Evolutionary conservation across 2,329 filamentous ascomycete species (phyloP), one percentile per base, ranked within the genome.

Genomic region (Calonectria naviculata): DNA sequence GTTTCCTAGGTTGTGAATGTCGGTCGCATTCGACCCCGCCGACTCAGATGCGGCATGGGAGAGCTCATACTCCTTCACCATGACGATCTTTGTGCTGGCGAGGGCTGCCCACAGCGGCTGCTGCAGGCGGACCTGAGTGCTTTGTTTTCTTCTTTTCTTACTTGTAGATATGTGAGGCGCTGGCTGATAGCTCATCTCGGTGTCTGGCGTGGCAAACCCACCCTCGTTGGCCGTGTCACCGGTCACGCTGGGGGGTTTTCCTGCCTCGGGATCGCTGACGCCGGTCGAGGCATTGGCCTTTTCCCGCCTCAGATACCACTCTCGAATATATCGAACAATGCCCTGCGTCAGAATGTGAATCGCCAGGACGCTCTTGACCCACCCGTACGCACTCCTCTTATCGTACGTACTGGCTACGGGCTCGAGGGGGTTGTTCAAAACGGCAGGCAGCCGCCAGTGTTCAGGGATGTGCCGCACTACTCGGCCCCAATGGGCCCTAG

Each of bases 51-150:
- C 89, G 69, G 92, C 91, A 81, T 94, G 92, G 75, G 94, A 96
- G 81, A 97, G 90, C 84, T 95, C 93, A 78, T 94, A 94, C 83
- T 95, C 95, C 85, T 97, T 97, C 80, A 97, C 92, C 84, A 98
- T 95, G 78, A 97, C 96, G 81, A 98, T 95, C 88, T 98, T 98
- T 80, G 95, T 98, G 85, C 95, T 98, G 63, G 95, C 95, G 77
- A 98, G 90, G 58, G 95, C 95, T 74, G 95, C 95, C 95, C 95
- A 98, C 75, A 98, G 90, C 60, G 95, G 95, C 84, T 98, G 95
- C 80, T 95, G 92, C 81, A 95, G 94, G 82, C 95, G 90, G 76
- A 97, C 95, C 83, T 97, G 94, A 70, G 95, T 95, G 80, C 94
- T 96, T 84, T 97, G 95, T 85, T 97, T 96, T 84, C 93, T 91